Conservation (phyloP, 1,284 basidiomycete species). For the Apiotrichum gamsii region DNA sequence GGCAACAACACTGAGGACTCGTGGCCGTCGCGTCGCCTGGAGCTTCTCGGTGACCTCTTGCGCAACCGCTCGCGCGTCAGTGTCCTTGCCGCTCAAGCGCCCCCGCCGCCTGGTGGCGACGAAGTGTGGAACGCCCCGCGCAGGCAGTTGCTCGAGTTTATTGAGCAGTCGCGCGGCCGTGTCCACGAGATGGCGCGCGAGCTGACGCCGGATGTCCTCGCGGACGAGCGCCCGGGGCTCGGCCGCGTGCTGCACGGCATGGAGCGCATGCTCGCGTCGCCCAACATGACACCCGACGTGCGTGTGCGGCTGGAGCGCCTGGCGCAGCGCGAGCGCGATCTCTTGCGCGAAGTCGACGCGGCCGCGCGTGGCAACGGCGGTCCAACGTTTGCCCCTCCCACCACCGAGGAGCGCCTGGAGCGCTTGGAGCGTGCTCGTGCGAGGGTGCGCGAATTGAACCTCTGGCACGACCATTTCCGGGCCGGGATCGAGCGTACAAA, state of each 20-base stretch:
- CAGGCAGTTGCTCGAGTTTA: background rate
- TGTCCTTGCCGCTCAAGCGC: background rate
- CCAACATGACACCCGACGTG: constrained; percentile 1
- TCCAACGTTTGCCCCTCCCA: background rate
- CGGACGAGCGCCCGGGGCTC: background rate
- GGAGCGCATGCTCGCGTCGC: constrained; percentile 6
- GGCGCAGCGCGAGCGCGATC: constrained; percentile 3
- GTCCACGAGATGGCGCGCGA: constrained; percentile 2
- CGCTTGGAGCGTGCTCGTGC: constrained; percentile 7
- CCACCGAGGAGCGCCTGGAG: background rate
- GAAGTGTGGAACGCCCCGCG: background rate
- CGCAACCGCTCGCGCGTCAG: background rate
- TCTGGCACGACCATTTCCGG: constrained; percentile 3
- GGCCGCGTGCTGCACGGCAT: constrained; percentile 4
- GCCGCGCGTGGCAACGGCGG: background rate
- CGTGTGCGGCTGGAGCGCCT: constrained; percentile 6
- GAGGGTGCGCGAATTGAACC: constrained; percentile 5
- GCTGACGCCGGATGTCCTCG: background rate
- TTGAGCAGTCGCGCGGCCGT: constrained; percentile 6
- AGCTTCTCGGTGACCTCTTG: background rate
- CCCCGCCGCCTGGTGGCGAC: background rate
- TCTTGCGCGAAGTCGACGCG: background rate
- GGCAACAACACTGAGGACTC: background rate
- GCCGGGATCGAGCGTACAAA: background rate
- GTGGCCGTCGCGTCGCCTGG: constrained; percentile 4